Conservation (phyloP, 1,284 basidiomycete genomes). For the Entoloma clypeatum region DNA sequence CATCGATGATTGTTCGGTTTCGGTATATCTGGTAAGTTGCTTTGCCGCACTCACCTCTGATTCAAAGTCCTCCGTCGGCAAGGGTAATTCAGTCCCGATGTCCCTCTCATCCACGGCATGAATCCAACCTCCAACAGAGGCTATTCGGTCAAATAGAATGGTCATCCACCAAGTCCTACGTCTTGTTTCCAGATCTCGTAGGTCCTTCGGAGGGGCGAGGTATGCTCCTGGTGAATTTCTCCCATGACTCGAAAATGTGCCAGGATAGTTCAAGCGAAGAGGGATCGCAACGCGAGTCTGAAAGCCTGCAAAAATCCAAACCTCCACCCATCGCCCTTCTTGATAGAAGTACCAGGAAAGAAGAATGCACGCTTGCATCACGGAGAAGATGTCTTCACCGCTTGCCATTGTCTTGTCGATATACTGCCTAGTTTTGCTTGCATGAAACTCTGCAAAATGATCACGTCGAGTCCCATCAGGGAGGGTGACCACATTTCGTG, state of each 20-base stretch:
- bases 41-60: constrained; percentile 46
- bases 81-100: constrained; percentile 74
- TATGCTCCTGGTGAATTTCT: constrained; percentile 69
- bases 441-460: constrained; percentile 80
- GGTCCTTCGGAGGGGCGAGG: constrained; percentile 70
- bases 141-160: constrained; percentile 78
- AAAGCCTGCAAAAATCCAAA: constrained; percentile 84
- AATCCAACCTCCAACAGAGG: constrained; percentile 84
- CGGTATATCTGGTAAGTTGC: too few species aligned
- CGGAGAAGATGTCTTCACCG: constrained; percentile 77
- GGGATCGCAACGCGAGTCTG: constrained; percentile 83
- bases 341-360: constrained; percentile 87
- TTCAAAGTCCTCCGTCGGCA: constrained; percentile 71
- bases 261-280: constrained; percentile 76
- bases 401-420: constrained; percentile 84
- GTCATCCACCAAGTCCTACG: constrained; percentile 87
- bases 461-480: constrained; percentile 73
- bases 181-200: constrained; percentile 69
- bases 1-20: background rate
- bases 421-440: constrained; percentile 75
- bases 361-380: constrained; percentile 79
- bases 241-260: constrained; percentile 68
- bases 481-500: constrained; percentile 58
- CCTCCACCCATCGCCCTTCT: constrained; percentile 84
- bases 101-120: constrained; percentile 78